These are phyloP conservation scores for Cutaneotrichosporon mucoides DNA, from an alignment of 1,284 basidiomycete species.

Conservation along the genomic window DNA sequence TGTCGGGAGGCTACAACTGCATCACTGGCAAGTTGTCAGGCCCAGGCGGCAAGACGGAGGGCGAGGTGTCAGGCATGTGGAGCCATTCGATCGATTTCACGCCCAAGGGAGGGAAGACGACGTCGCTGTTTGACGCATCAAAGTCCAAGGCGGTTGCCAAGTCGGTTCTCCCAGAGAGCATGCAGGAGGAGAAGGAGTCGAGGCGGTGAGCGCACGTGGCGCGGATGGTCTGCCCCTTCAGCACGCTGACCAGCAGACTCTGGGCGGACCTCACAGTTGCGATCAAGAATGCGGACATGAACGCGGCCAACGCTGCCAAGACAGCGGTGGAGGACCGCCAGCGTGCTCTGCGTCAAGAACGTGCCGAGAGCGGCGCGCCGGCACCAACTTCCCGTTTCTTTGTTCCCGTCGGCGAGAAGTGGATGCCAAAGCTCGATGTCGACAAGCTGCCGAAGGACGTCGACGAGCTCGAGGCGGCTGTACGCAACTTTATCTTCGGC, in stretches of 20 bases:
- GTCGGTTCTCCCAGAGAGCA: slow-evolving; percentile 72
- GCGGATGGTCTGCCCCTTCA: background rate
- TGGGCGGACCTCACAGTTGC: slow-evolving; percentile 85
- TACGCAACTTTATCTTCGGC: slow-evolving; percentile 61
- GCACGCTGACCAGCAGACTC: slow-evolving; percentile 53
- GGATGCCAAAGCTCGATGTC: slow-evolving; percentile 66
- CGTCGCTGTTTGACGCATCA: slow-evolving; percentile 79
- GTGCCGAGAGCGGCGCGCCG: slow-evolving; percentile 64
- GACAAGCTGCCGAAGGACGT: slow-evolving; percentile 65
- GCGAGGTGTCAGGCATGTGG: slow-evolving; percentile 89
- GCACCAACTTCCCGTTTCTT: slow-evolving; percentile 73
- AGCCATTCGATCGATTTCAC: slow-evolving; percentile 86
- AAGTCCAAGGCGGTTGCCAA: slow-evolving; percentile 72
- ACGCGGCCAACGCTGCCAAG: slow-evolving; percentile 87
- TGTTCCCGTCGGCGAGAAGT: slow-evolving; percentile 63
- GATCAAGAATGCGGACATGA: slow-evolving; percentile 85
- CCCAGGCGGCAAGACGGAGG: slow-evolving; percentile 62
- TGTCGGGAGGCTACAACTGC: slow-evolving; percentile 92
- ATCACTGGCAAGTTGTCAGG: slow-evolving; percentile 73
- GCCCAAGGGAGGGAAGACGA: slow-evolving; percentile 64
- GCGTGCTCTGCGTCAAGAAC: slow-evolving; percentile 68
- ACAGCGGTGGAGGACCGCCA: slow-evolving; percentile 87
- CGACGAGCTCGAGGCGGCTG: slow-evolving; percentile 58
- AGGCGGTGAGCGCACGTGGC: slow-evolving; percentile 56
- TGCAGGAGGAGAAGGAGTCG: slow-evolving; percentile 90